These are phyloP conservation scores for Penicillium atrosanguineum DNA, from an alignment of 495 filamentous ascomycete species.

Conservation along the genomic window DNA sequence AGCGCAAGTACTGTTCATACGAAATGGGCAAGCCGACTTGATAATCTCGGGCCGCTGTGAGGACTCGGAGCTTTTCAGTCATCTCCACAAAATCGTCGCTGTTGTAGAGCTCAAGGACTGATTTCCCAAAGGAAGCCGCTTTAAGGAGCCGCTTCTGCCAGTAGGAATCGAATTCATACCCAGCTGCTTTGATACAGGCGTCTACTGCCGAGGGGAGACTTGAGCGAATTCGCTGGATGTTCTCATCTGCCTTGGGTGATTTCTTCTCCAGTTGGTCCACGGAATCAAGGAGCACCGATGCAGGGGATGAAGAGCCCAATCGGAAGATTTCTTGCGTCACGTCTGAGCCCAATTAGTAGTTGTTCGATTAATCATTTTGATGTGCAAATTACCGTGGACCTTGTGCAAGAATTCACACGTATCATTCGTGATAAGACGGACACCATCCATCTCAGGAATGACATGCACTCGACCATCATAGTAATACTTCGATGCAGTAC, in stretches of 20 bases:
- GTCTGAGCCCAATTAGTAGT: neutral
- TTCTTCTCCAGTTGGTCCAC: constrained; percentile 88
- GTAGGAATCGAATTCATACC: constrained; percentile 81
- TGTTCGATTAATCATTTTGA: constrained; percentile 4
- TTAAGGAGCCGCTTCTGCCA: constrained; percentile 96
- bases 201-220: constrained; percentile 90
- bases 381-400: constrained; percentile 57
- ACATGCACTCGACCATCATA: constrained; percentile 92
- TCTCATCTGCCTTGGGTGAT: constrained; percentile 95
- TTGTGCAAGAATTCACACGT: constrained; percentile 94
- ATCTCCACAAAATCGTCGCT: constrained; percentile 98
- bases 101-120: constrained; percentile 91
- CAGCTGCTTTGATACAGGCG: constrained; percentile 85
- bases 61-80: constrained; percentile 88
- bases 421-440: constrained; percentile 83
- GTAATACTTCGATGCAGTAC: constrained; percentile 73
- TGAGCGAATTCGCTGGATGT: constrained; percentile 87
- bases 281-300: constrained; percentile 88
- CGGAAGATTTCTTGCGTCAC: constrained; percentile 86
- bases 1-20: constrained; percentile 84
- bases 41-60: constrained; percentile 89
- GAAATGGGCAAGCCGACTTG: constrained; percentile 89
- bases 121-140: constrained; percentile 95
- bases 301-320: constrained; percentile 79
- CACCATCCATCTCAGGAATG: constrained; percentile 83